Evolutionary conservation across 2,329 filamentous ascomycete species (phyloP), one percentile per base, ranked within the genome.

Genomic region (Venturia asperata): DNA sequence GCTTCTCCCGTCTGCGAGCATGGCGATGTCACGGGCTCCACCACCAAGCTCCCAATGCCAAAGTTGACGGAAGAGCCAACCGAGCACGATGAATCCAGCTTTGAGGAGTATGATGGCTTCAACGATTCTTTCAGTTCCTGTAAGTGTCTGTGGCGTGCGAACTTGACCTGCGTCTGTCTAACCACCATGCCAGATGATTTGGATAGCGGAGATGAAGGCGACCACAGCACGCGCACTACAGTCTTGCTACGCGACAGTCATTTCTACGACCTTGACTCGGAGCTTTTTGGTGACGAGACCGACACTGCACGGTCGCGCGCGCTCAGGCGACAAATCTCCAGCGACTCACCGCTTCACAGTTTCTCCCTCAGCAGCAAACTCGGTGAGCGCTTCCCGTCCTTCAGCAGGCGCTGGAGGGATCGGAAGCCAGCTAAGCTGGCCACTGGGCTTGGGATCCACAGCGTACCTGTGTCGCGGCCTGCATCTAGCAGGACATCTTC

Each of bases 1-100:
- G 65, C 73, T 66, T 79, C 83, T 19, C 78, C 82, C 24, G 72
- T 75, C 5, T 77, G 77, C 69, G 85, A 86, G 9, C 69, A 69
- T 77, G 77, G 72, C 76, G 68, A 87, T 81, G 65, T 87, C 81
- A 67, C 87, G 82, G 66, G 82, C 78, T 62, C 80, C 79, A 78
- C 84, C 0, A 80, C 82, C 70, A 90, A 90, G 76, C 80, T 97
- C 67, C 89, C 91, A 19, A 66, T 65, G 64, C 64, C 64, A 13
- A 49, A 94, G 71, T 89, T 97, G 24, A 85, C 92, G 71, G 92
- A 97, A 75, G 92, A 96, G 71, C 87, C 89, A 1, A 77, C 86
- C 52, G 89, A 92, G 74, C 83, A 83, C 27, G 84, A 87, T 37
- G 81, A 82, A 64, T 79, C 81, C 62, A 77, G 82, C 66, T 79